Evolutionary conservation across 1,139 yeast genomes (phyloP).

Genomic region (Candida sanyaensis): DNA sequence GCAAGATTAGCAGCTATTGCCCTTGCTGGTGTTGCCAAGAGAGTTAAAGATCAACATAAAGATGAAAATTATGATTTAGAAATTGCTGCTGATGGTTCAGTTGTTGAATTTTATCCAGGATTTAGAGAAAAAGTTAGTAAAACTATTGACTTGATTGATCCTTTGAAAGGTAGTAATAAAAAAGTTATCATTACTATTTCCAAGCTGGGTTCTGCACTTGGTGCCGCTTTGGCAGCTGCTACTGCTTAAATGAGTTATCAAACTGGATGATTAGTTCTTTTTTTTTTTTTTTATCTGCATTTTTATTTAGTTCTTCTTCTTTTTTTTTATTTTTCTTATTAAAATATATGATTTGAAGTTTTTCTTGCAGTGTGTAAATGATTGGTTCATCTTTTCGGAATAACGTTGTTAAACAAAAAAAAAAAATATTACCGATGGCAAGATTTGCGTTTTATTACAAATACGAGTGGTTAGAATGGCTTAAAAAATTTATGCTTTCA

Average conservation of each 20-base stretch:
- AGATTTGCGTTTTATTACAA: no score
- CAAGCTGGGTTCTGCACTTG: slow-evolving; percentile 94
- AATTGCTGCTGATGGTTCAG: slow-evolving; percentile 94
- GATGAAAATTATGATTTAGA: slow-evolving; percentile 72
- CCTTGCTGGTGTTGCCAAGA: slow-evolving; percentile 66
- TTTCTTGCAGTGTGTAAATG: no score
- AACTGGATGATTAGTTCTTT: no score
- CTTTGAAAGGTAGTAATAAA: slow-evolving; percentile 71
- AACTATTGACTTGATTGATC: slow-evolving; percentile 67
- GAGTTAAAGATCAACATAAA: slow-evolving; percentile 44
- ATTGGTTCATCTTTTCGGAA: no score
- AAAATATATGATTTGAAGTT: no score
- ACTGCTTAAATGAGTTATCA: slow-evolving; percentile 1
- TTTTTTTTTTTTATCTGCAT: no score
- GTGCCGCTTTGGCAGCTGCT: slow-evolving; percentile 88
- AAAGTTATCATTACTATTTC: slow-evolving; percentile 76
- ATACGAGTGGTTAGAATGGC: no score
- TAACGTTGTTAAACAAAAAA: no score
- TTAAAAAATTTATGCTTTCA: no score
- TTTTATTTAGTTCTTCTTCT: no score
- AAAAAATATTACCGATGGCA: no score
- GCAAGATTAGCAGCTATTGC: slow-evolving; percentile 88
- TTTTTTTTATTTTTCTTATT: no score
- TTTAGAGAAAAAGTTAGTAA: slow-evolving; percentile 75
- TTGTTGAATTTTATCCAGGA: slow-evolving; percentile 89